Evolutionary conservation across 2,329 filamentous ascomycete species (phyloP), one percentile per base, ranked within the genome.

Genomic region (Hypoxylon sp.): DNA sequence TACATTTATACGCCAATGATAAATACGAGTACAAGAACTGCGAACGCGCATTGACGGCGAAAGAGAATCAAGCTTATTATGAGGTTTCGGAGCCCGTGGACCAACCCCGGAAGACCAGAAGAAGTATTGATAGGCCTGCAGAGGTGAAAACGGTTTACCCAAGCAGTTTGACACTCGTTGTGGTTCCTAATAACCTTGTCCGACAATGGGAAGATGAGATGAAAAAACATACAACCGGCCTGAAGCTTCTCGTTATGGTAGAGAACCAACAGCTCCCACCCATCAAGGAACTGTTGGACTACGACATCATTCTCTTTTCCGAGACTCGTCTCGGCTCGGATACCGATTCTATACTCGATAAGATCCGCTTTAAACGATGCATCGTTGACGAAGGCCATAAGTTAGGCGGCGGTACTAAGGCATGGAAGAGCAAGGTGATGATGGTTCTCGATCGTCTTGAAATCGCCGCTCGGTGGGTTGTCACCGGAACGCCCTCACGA

Each of bases 311-410:
- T 2, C 78, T 98, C 0, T 92, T 97, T 71, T 91, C 91, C 0
- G 88, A 90, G 39, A 82, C 82, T 19, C 85, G 89, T 0, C 93
- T 97, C 67, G 91, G 79, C 6, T 71, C 64, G 28, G 76, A 76
- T 65, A 37, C 60, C 30, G 74, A 84, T 8, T 91, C 88, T 1
- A 86, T 90, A 0, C 77, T 97, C 17, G 87, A 87, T 39, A 78
- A 86, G 6, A 77, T 97, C 3, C 93, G 92, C 70, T 97, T 94
- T 84, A 89, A 97, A 71, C 85, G 94, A 1, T 89, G 96, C 48
- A 94, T 98, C 47, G 90, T 97, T 17, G 94, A 98, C 68, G 94
- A 97, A 81, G 94, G 94, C 0, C 93, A 97, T 74, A 91, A 86
- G 62, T 89, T 97, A 61, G 92, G 92, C 0, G 90, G 91, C 37